These are phyloP conservation scores for Talaromyces verruculosus DNA, from an alignment of 2,329 filamentous ascomycete species.

Conservation along the genomic window DNA sequence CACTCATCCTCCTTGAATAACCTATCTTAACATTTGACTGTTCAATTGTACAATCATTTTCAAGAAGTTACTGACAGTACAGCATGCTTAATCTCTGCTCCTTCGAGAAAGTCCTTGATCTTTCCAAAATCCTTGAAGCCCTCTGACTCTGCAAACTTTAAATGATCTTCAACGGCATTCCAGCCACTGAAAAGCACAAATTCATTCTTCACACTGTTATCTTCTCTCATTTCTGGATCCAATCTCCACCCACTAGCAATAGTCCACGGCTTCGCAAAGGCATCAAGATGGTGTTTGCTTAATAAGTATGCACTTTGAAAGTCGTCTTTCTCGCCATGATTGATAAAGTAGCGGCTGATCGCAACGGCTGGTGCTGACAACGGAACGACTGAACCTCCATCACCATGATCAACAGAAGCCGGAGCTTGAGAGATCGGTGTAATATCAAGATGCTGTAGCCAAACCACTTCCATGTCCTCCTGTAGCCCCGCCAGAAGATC, in stretches of 20 bases:
- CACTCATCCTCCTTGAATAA: neutral
- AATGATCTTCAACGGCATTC: slow-evolving; percentile 38
- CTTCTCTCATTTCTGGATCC: slow-evolving; percentile 29
- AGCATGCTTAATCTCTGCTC: slow-evolving; percentile 33
- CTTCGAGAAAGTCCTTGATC: slow-evolving; percentile 28
- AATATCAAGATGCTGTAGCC: slow-evolving; percentile 47
- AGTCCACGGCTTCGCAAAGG: slow-evolving; percentile 30
- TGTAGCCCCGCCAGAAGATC: slow-evolving; percentile 38
- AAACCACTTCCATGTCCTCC: slow-evolving; percentile 42
- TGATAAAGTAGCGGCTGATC: slow-evolving; percentile 38
- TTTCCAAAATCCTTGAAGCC: slow-evolving; percentile 32
- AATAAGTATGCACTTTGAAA: slow-evolving; percentile 33
- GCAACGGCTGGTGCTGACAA: slow-evolving; percentile 33
- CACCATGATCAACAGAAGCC: neutral
- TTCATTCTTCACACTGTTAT: slow-evolving; percentile 35
- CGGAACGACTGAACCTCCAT: slow-evolving; percentile 26
- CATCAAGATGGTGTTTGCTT: slow-evolving; percentile 30
- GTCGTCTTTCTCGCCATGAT: slow-evolving; percentile 22
- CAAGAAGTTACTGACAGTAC: neutral
- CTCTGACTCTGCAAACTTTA: slow-evolving; percentile 35
- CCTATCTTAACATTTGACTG: neutral
- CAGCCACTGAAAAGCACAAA: slow-evolving; percentile 47
- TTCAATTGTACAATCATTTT: neutral
- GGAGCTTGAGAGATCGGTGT: slow-evolving; percentile 28
- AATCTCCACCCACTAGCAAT: slow-evolving; percentile 44